Percentiles rank a stretch among this genome's conserved stretches.
Evolutionary conservation across 108 stramenopile species (phyloP).

Genomic region (Nannochloropsis gaditana): DNA sequence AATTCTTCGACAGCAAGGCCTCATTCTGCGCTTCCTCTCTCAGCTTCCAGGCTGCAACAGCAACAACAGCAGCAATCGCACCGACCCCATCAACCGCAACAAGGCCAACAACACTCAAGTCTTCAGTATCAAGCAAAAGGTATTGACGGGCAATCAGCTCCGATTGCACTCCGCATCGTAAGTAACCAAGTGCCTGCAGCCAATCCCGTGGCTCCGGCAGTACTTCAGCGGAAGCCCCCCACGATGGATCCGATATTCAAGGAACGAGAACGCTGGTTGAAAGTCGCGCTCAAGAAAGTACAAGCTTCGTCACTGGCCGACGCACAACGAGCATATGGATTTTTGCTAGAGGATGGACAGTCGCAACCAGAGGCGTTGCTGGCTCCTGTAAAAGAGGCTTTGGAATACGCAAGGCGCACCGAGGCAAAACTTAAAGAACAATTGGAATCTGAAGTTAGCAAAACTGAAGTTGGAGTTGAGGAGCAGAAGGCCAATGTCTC

Average conservation of each 20-base stretch:
- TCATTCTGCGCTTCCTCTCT: too few species aligned
- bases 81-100: background rate
- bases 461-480: background rate
- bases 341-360: background rate
- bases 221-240: background rate
- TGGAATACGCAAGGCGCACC: background rate
- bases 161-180: background rate
- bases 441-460: background rate
- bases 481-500: background rate
- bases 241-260: background rate
- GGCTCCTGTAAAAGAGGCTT: background rate
- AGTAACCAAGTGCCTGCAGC: background rate
- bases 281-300: slow-evolving; percentile 4
- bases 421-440: background rate
- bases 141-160: too few species aligned
- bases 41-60: background rate
- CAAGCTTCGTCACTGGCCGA: background rate
- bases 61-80: background rate
- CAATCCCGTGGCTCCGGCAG: background rate
- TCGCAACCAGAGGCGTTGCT: background rate
- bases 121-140: background rate
- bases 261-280: slow-evolving; percentile 11
- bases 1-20: too few species aligned
- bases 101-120: background rate
- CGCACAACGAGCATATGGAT: background rate